Evolutionary conservation across 768 basidiomycete genomes (phyloP).

Genomic region (Mycena rosella): DNA sequence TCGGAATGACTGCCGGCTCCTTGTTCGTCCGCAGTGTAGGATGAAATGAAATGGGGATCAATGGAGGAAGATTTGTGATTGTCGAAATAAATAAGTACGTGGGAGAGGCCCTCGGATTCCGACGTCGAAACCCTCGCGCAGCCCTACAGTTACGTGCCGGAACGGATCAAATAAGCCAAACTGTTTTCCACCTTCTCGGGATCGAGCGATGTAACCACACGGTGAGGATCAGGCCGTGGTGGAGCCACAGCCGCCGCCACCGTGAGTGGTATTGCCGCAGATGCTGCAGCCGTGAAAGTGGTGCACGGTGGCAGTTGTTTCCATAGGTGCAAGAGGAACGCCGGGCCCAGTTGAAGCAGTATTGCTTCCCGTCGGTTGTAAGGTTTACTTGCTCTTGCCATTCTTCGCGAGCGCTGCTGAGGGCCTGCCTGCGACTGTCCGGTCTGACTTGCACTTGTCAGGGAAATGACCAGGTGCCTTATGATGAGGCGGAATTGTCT

Average conservation of each 20-base stretch:
- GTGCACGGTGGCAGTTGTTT: conserved; percentile 37
- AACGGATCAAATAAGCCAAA: conserved; percentile 38
- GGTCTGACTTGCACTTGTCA: too few relatives aligned
- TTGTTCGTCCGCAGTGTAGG: conserved; percentile 49
- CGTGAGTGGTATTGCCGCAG: conserved; percentile 44
- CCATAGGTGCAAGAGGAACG: too few relatives aligned
- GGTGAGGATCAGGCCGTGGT: conserved; percentile 43
- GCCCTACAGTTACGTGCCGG: conserved; percentile 45
- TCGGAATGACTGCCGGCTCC: conserved; percentile 47
- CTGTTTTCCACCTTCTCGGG: conserved; percentile 33
- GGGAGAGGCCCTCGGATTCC: conserved; percentile 40
- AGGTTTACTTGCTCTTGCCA: too few relatives aligned
- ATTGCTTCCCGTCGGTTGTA: too few relatives aligned
- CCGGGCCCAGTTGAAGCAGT: too few relatives aligned
- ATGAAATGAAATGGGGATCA: conserved; percentile 46
- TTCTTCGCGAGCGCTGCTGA: too few relatives aligned
- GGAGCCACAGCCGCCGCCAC: conserved; percentile 43
- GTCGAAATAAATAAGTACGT: conserved; percentile 42
- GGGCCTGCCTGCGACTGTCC: too few relatives aligned
- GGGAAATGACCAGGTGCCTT: too few relatives aligned
- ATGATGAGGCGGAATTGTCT: too few relatives aligned
- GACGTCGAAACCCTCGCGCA: conserved; percentile 52
- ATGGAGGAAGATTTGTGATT: conserved; percentile 51
- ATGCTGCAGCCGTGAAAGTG: conserved; percentile 48
- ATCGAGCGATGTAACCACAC: conserved; percentile 48